A percentile compares a stretch with the other conserved stretches of the same genome.
These are phyloP conservation scores for Metschnikowia cubensis DNA, from an alignment of 805 yeast species.

Conservation along the genomic window DNA sequence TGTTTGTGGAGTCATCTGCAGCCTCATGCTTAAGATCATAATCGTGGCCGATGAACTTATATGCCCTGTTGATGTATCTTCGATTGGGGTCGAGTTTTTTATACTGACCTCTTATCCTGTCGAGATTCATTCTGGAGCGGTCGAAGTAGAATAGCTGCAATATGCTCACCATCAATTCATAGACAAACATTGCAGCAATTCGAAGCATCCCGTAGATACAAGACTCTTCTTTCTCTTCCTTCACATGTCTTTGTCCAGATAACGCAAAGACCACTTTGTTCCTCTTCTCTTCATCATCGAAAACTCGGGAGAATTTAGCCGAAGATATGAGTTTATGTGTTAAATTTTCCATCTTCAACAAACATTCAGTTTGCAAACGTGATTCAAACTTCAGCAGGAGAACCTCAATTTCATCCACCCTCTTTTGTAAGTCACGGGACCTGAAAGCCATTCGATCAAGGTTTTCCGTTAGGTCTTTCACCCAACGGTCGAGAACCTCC, in stretches of 20 bases:
- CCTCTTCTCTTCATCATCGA: slow-evolving; percentile 27
- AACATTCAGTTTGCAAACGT: slow-evolving; percentile 27
- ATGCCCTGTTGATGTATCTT: slow-evolving; percentile 33
- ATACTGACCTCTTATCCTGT: slow-evolving; percentile 38
- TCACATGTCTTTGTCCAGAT: slow-evolving; percentile 20
- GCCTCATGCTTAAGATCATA: neutral
- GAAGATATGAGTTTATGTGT: slow-evolving; percentile 27
- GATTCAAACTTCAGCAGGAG: slow-evolving; percentile 26
- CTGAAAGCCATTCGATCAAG: slow-evolving; percentile 39
- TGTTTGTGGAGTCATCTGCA: slow-evolving; percentile 4
- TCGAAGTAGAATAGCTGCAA: slow-evolving; percentile 36
- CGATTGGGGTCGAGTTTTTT: slow-evolving; percentile 39
- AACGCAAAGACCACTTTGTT: slow-evolving; percentile 24
- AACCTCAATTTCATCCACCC: slow-evolving; percentile 40
- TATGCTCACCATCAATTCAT: slow-evolving; percentile 30
- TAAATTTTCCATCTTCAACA: slow-evolving; percentile 22
- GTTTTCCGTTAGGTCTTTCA: slow-evolving; percentile 29
- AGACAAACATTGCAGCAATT: slow-evolving; percentile 24
- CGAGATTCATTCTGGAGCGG: slow-evolving; percentile 40
- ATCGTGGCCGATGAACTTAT: slow-evolving; percentile 27
- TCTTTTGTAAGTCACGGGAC: slow-evolving; percentile 36
- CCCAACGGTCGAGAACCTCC: slow-evolving; percentile 24
- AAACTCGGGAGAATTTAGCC: slow-evolving; percentile 30
- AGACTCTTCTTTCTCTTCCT: slow-evolving; percentile 6
- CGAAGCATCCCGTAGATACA: neutral